Base-by-base conservation (phyloP, 1,139 yeast genomes). In the Magnusiomyces fungicola region DNA sequence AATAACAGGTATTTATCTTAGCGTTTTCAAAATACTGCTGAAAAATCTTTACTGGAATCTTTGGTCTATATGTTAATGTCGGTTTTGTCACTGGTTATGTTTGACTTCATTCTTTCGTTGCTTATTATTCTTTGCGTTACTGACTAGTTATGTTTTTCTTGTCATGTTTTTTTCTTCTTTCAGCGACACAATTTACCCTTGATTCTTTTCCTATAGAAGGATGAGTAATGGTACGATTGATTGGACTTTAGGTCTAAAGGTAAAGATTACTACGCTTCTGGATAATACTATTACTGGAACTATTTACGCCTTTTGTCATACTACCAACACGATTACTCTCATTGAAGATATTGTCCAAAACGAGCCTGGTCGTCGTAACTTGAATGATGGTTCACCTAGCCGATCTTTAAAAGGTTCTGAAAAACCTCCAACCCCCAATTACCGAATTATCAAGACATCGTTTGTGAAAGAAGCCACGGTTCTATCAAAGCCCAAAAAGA, bases 201-300 rank as follows among this genome's bases (percentile, higher is more conserved):
- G 16, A 18, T 7, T 5, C n/a, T 32, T n/a, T 14, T 18, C 16
- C 16, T 5, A 7, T 9, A 32, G n/a, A 38, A 38, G 18, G 21
- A 47, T 47, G 50, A 47, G 47, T 27, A 43, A 47, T 38, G 50
- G 50, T 12, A 47, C 50, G 14, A 47, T 47, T 38, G 50, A 47
- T 37, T 47, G 50, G 50, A 39, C 47, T 10, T 23, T 47, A 25
- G 50, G 46, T 23, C 43, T 47, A 22, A 81, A 81, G 60, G 85
- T 85, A 53, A 76, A 72, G 60, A 72, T 83, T 47, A 75, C 78
- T 6, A 83, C 85, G 44, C 69, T 76, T 10, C 68, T 80, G 46
- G 89, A 82, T 60, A 74, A 75, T 43, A 69, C 71, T 10, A 71
- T 80, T 49, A 70, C 71, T 12, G 95, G 94, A 1, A 69, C 74